Conservation (phyloP, 257 asterid species). For the Buddleja alternifolia region DNA sequence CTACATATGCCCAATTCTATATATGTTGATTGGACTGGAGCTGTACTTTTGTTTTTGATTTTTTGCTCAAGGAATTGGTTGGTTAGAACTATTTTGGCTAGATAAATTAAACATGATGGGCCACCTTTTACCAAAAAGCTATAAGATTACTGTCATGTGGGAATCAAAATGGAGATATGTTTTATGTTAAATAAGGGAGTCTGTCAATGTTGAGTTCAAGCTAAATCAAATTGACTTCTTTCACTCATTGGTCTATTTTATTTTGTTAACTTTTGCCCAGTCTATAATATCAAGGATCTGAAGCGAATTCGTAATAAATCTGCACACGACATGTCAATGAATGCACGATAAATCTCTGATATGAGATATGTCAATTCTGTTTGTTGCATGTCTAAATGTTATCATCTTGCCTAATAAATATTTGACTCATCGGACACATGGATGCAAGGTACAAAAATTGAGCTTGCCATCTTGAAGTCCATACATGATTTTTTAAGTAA, state of each 20-base stretch:
- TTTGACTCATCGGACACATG: slow-evolving; percentile 5
- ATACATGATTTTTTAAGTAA: slow-evolving; percentile 18
- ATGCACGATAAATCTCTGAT: slow-evolving; percentile 17
- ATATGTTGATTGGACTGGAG: too few relatives aligned
- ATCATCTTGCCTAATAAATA: slow-evolving; percentile 11
- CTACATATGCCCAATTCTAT: too few relatives aligned
- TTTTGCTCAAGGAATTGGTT: too few relatives aligned
- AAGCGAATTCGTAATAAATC: not conserved
- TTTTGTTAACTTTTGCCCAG: slow-evolving; percentile 5
- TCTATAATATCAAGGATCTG: not conserved
- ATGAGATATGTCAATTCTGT: slow-evolving; percentile 8
- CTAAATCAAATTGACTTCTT: not conserved
- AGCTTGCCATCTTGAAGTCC: slow-evolving; percentile 9
- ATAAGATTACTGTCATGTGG: too few relatives aligned
- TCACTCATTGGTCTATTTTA: not conserved
- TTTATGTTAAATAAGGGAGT: too few relatives aligned
- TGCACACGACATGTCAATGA: not conserved
- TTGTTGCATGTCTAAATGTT: slow-evolving; percentile 8
- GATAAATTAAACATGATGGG: too few relatives aligned
- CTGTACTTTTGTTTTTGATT: too few relatives aligned
- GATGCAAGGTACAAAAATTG: not conserved
- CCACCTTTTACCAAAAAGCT: too few relatives aligned
- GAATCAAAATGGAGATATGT: too few relatives aligned
- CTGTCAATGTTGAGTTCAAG: slow-evolving; percentile 7
- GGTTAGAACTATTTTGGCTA: too few relatives aligned